These are phyloP conservation scores for Aureobasidium pullulans DNA, from an alignment of 2,329 filamentous ascomycete genomes.

Conservation along the genomic window DNA sequence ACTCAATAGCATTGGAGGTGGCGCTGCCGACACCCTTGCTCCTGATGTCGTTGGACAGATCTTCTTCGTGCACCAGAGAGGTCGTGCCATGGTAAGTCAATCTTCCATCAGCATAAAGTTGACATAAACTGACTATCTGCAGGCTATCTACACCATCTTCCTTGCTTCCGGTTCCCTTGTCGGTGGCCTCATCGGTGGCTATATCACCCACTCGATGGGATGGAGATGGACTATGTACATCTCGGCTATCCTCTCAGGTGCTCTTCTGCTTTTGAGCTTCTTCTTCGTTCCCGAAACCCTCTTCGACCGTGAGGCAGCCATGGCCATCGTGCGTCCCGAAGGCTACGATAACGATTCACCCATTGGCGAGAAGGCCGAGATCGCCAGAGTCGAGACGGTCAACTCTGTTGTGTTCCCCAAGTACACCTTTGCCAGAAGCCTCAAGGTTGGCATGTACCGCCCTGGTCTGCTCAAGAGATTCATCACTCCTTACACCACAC, in stretches of 20 bases:
- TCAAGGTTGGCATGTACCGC: constrained; percentile 30
- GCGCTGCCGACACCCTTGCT: constrained; percentile 33
- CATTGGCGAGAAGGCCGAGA: constrained; percentile 20
- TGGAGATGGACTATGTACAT: constrained; percentile 36
- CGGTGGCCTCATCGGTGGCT: constrained; percentile 34
- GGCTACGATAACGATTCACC: constrained; percentile 11
- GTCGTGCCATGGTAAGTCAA: constrained; percentile 9
- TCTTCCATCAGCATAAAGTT: constrained; percentile 18
- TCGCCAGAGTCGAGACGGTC: constrained; percentile 19
- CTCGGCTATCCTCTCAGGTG: constrained; percentile 30
- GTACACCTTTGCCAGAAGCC: constrained; percentile 30
- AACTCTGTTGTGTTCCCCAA: constrained; percentile 12
- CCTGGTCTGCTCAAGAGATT: constrained; percentile 29
- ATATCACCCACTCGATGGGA: constrained; percentile 31
- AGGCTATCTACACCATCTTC: constrained; percentile 36
- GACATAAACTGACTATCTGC: constrained; percentile 11
- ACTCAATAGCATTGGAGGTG: constrained; percentile 22
- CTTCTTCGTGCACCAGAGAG: constrained; percentile 32
- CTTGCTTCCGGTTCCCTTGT: constrained; percentile 31
- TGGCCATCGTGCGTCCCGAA: constrained; percentile 17
- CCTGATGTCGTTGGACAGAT: constrained; percentile 36
- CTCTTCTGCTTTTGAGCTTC: constrained; percentile 27
- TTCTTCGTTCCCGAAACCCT: constrained; percentile 35
- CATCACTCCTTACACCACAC: constrained; percentile 30
- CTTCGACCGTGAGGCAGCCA: constrained; percentile 28